These are phyloP conservation scores for Yamadazyma kanchanaburiensis DNA, from an alignment of 1,139 yeast genomes.

Conservation along the genomic window DNA sequence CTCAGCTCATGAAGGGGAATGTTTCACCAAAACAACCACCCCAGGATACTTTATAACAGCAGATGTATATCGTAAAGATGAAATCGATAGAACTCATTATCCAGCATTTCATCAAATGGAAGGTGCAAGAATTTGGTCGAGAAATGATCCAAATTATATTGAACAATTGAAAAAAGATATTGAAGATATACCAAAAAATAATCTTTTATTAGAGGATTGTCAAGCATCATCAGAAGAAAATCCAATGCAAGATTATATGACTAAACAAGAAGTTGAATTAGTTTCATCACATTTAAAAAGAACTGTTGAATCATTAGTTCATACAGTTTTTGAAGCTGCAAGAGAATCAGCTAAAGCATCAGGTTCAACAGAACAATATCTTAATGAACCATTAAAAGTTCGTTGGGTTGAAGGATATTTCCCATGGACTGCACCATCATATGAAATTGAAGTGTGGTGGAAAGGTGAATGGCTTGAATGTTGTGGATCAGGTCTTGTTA, in stretches of 20 bases:
- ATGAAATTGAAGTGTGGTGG: conserved; percentile 99
- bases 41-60: conserved; percentile 94
- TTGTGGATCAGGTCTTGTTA: conserved; percentile 94
- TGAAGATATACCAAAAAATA: conserved; percentile 62
- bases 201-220: conserved; percentile 71
- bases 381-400: conserved; percentile 74
- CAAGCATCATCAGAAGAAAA: conserved; percentile 54
- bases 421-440: conserved; percentile 98
- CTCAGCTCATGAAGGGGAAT: conserved; percentile 91
- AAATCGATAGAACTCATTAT: conserved; percentile 92
- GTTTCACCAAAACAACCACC: conserved; percentile 62
- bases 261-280: conserved; percentile 62
- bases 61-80: conserved; percentile 94
- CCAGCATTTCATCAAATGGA: conserved; percentile 99
- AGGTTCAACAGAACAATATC: conserved; percentile 59
- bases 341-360: conserved; percentile 63
- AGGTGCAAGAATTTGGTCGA: conserved; percentile 87
- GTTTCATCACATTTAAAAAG: conserved; percentile 78
- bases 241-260: conserved; percentile 80
- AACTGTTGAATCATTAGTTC: conserved; percentile 78
- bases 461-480: conserved; percentile 97
- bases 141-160: conserved; percentile 38
- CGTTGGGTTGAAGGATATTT: conserved; percentile 96
- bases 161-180: conserved; percentile 52
- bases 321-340: conserved; percentile 79